Conservation (phyloP, 2,329 filamentous ascomycete genomes). For the Fusarium temperatum region DNA sequence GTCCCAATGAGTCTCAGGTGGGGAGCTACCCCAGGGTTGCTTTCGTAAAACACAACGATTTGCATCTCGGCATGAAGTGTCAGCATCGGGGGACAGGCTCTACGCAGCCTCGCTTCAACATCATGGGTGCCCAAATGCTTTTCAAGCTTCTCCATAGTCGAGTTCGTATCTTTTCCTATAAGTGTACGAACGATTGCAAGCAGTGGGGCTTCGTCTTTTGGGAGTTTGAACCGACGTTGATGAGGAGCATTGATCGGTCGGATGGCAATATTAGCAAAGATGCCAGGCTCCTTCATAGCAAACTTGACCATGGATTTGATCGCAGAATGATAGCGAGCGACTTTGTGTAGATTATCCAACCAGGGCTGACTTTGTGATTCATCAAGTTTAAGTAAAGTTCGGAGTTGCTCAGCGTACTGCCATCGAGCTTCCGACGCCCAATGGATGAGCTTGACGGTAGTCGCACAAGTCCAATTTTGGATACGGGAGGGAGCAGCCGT, state of each 20-base stretch:
- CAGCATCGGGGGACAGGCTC: slow-evolving; percentile 31
- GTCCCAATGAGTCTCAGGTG: slow-evolving; percentile 42
- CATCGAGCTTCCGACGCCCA: slow-evolving; percentile 43
- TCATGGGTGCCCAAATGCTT: background rate
- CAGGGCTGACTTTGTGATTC: slow-evolving; percentile 11
- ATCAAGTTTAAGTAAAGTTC: slow-evolving; percentile 5
- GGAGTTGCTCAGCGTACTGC: slow-evolving; percentile 35
- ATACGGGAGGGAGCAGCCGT: background rate
- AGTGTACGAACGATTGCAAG: background rate
- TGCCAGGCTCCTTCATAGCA: slow-evolving; percentile 32
- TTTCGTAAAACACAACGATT: slow-evolving; percentile 44
- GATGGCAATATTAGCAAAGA: slow-evolving; percentile 22
- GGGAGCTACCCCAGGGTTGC: slow-evolving; percentile 32
- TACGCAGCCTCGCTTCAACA: slow-evolving; percentile 21
- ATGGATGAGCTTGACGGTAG: background rate
- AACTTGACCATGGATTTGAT: slow-evolving; percentile 43
- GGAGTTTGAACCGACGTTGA: background rate
- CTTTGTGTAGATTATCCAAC: slow-evolving; percentile 36
- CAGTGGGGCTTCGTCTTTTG: background rate
- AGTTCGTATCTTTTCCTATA: background rate
- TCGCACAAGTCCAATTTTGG: background rate
- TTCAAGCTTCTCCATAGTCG: slow-evolving; percentile 19
- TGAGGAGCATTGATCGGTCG: background rate
- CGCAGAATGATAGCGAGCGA: slow-evolving; percentile 42
- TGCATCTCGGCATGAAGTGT: slow-evolving; percentile 48